phyloP scores from a whole-genome alignment of 768 basidiomycete genomes.

The Mycena belliarum region DNA sequence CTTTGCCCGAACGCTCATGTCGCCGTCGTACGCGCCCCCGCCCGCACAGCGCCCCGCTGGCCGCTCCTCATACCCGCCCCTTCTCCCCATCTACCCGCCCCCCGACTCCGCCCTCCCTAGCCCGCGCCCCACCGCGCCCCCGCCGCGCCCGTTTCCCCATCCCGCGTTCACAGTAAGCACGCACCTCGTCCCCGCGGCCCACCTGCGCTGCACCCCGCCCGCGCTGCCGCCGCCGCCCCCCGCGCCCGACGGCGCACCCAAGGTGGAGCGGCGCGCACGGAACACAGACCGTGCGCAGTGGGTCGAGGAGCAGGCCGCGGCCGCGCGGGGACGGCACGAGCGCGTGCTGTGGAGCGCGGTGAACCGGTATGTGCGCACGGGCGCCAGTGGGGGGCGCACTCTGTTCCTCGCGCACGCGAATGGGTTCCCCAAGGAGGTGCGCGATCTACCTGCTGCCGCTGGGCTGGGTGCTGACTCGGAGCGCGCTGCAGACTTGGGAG shows the following conservation, averaged over 20 bases:
- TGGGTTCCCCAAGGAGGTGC: slow-evolving; percentile 85
- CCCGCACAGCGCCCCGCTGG: background rate
- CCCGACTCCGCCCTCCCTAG: background rate
- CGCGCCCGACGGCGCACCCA: background rate
- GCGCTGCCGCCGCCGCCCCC: slow-evolving; percentile 2
- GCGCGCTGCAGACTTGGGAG: slow-evolving; percentile 69
- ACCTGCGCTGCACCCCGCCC: slow-evolving; percentile 12
- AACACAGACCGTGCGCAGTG: slow-evolving; percentile 8
- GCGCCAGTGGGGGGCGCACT: slow-evolving; percentile 52
- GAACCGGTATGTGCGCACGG: slow-evolving; percentile 65
- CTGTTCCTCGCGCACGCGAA: slow-evolving; percentile 83
- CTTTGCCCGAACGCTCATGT: background rate
- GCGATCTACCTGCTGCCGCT: slow-evolving; percentile 15
- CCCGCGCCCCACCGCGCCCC: background rate
- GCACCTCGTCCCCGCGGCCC: slow-evolving; percentile 16
- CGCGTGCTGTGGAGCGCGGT: slow-evolving; percentile 65
- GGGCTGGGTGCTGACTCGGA: too few relatives aligned
- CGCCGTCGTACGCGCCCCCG: background rate
- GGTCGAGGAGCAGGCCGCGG: slow-evolving; percentile 26
- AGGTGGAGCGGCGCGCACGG: slow-evolving; percentile 7
- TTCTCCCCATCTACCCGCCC: slow-evolving; percentile 19
- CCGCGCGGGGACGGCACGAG: slow-evolving; percentile 37
- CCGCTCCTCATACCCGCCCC: background rate
- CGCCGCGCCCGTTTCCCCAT: slow-evolving; percentile 10
- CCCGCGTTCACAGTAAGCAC: slow-evolving; percentile 11